Conservation (phyloP, 306 rosid genomes). For the Castanopsis chinensis region DNA sequence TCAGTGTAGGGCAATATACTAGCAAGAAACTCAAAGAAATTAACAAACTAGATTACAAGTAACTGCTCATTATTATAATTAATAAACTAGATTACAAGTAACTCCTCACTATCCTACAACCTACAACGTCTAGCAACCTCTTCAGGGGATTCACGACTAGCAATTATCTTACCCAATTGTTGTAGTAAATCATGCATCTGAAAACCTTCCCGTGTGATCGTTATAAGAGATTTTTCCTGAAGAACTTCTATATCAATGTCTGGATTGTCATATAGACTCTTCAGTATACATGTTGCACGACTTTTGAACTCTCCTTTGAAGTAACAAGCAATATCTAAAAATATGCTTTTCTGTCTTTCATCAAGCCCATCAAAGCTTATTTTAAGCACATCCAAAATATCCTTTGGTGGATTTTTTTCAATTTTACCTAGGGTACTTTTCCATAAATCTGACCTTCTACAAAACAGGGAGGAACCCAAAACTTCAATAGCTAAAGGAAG, state of each 20-base stretch:
- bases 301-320: neutral
- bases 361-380: neutral
- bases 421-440: neutral
- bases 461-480: neutral
- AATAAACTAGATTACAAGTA: too few species aligned
- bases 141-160: neutral
- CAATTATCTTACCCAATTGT: too few species aligned
- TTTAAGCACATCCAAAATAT: neutral
- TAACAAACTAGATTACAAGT: too few species aligned
- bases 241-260: neutral
- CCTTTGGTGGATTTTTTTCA: neutral
- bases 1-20: too few species aligned
- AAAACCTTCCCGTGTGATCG: neutral
- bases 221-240: neutral
- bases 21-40: too few species aligned
- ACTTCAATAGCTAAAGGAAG: too few species aligned
- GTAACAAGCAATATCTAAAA: neutral
- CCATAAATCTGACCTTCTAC: neutral
- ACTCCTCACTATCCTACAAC: slow-evolving; percentile 9
- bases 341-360: neutral
- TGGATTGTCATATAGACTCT: neutral
- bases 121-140: neutral
- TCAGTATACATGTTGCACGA: neutral
- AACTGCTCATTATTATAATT: too few species aligned
- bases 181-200: neutral